phyloP scores from a whole-genome alignment of 768 basidiomycete species.

The Suillus fuscotomentosus region DNA sequence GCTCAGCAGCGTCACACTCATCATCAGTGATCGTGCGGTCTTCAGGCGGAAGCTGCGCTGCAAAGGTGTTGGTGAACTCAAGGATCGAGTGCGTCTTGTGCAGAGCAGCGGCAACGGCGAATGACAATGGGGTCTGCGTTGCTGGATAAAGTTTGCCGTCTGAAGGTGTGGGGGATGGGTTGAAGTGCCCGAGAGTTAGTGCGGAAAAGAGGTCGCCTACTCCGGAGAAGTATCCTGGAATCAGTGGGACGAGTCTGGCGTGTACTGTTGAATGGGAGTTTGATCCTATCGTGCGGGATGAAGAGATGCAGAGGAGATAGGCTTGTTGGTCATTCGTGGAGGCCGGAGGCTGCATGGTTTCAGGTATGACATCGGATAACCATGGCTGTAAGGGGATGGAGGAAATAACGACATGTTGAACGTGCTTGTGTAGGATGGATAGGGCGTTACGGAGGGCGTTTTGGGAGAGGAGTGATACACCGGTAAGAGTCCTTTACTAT shows the following conservation, averaged over 20 bases:
- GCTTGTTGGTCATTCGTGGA: conserved; percentile 28
- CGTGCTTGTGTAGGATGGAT: conserved; percentile 68
- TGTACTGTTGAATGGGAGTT: conserved; percentile 47
- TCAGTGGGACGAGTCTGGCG: conserved; percentile 69
- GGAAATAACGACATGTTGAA: conserved; percentile 89
- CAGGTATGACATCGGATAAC: conserved; percentile 56
- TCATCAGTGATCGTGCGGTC: conserved; percentile 70
- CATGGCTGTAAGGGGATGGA: conserved; percentile 74
- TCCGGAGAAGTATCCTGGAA: conserved; percentile 93
- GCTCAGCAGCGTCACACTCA: conserved; percentile 64
- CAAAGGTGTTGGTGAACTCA: conserved; percentile 54
- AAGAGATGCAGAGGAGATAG: conserved; percentile 80
- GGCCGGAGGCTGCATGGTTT: conserved; percentile 28
- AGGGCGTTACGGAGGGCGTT: conserved; percentile 68
- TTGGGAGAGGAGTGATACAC: conserved; percentile 63
- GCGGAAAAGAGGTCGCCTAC: conserved; percentile 98
- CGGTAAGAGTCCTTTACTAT: conserved; percentile 67
- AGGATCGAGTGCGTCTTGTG: conserved; percentile 77
- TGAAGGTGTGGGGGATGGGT: conserved; percentile 22
- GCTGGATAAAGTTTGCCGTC: conserved; percentile 5
- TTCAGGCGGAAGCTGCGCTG: conserved; percentile 55
- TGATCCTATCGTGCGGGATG: conserved; percentile 38
- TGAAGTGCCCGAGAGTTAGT: conserved; percentile 80
- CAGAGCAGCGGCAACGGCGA: conserved; percentile 60
- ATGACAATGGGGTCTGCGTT: conserved; percentile 28